Evolutionary conservation across 768 basidiomycete species (phyloP).

Genomic region (Krasilnikovozyma curviuscula): DNA sequence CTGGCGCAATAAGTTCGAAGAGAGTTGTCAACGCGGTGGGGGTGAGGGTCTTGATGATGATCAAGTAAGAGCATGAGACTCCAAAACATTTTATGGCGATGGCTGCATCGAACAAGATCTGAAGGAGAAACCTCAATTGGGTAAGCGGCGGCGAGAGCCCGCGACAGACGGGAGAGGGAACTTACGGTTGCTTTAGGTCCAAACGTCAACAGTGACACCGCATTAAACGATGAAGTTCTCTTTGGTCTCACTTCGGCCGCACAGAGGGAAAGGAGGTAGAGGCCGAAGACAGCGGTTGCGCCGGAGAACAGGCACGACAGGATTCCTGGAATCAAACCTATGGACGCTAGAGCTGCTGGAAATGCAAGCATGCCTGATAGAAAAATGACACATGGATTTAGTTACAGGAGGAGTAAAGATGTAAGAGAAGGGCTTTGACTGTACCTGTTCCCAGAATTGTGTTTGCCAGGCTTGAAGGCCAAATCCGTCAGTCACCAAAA

Average conservation of each 20-base stretch:
- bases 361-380: background rate
- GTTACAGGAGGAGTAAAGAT: too few relatives aligned
- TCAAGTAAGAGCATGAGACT: slow-evolving; percentile 37
- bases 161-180: too few relatives aligned
- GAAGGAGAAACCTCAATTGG: too few relatives aligned
- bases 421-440: too few relatives aligned
- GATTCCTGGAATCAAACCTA: slow-evolving; percentile 74
- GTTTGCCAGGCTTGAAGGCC: too few relatives aligned
- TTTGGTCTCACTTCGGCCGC: slow-evolving; percentile 50
- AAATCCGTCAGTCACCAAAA: too few relatives aligned
- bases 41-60: slow-evolving; percentile 82
- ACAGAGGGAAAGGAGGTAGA: slow-evolving; percentile 71
- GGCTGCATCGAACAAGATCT: slow-evolving; percentile 33
- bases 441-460: too few relatives aligned
- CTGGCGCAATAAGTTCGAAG: slow-evolving; percentile 55
- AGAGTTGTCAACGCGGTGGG: slow-evolving; percentile 38
- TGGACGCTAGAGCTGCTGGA: slow-evolving; percentile 56
- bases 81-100: slow-evolving; percentile 18
- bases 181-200: slow-evolving; percentile 52
- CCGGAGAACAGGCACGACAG: slow-evolving; percentile 73
- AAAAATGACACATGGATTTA: too few relatives aligned
- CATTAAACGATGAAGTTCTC: slow-evolving; percentile 62
- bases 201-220: slow-evolving; percentile 64
- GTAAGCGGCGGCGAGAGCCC: too few relatives aligned
- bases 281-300: slow-evolving; percentile 53